Evolutionary conservation across 192 early-diverging fungal genomes (phyloP).

Genomic region (Backusella westeae): DNA sequence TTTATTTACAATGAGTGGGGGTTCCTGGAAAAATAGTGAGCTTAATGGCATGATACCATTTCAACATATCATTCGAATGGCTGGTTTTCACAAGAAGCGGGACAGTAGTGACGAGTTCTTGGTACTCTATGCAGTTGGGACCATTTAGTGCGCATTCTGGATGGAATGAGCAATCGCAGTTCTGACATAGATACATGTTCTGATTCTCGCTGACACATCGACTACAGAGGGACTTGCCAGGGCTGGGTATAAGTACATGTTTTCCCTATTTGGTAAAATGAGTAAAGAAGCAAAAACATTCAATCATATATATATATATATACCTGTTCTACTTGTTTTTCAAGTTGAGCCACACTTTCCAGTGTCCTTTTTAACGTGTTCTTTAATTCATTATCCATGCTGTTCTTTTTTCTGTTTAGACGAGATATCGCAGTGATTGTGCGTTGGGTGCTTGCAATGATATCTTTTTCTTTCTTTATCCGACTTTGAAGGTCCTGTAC

Average conservation of each 20-base stretch:
- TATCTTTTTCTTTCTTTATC: constrained; percentile 1
- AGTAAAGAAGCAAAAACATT: background rate
- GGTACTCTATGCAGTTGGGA: background rate
- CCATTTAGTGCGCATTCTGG: background rate
- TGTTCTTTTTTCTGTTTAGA: background rate
- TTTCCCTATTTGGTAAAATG: background rate
- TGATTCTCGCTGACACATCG: background rate
- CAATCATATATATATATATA: too few species aligned
- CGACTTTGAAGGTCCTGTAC: background rate
- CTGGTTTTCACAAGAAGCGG: background rate
- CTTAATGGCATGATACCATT: background rate
- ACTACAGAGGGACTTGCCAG: background rate
- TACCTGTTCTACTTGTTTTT: background rate
- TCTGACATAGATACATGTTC: background rate
- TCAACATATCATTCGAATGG: background rate
- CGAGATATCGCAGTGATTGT: background rate
- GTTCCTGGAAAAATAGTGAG: background rate
- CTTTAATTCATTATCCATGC: background rate
- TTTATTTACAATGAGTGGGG: background rate
- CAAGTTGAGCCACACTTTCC: background rate
- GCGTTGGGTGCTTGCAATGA: background rate
- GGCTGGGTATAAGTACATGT: background rate
- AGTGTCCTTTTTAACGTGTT: background rate
- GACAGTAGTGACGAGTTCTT: background rate
- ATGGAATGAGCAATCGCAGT: background rate